Evolutionary conservation across 805 yeast species (phyloP), one percentile per base, ranked within the genome.

Genomic region (Starmerella ratchasimensis): DNA sequence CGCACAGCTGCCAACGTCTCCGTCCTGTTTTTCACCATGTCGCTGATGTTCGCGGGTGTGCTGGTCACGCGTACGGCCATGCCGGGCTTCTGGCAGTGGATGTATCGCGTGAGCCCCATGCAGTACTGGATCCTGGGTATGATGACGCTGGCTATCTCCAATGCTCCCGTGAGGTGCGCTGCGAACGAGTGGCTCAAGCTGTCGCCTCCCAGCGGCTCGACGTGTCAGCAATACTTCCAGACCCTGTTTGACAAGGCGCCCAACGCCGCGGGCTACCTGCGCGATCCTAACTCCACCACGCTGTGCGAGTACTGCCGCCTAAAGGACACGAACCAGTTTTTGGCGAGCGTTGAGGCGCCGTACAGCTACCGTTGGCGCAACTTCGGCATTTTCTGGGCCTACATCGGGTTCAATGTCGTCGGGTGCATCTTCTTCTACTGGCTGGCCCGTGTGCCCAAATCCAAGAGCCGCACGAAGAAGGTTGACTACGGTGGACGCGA

Each of bases 61-160:
- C 62, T 75, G 42, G 81, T 75, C 51, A 71, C 74, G 14, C 59
- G 59, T 5, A 28, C 43, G 3, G 58, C 64, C 37, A 68, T 80
- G 75, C 90, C 93, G 10, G 74, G 80, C 1, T 81, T 81, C 63
- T 81, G 93, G 93, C 73, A 70, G 33, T 81, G 78, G 55, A 78
- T 81, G 84, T 76, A 79, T 69, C 69, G 78, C 47, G 66, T 65
- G 16, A 75, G 81, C 18, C 93, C 67, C 7, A 68, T 69, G 58
- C 78, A 88, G 1, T 81, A 81, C 53, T 71, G 76, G 55, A 62
- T 80, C 41, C 73, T 71, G 45, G 64, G 71, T 36, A 62, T 77
- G 43, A 61, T 74, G 31, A 63, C 60, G 19, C 58, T 54, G 22
- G 63, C 67, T 36, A 59, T 67, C 47, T 76, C 76, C 46, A 67